Conservation (phyloP, 2,329 filamentous ascomycete genomes). For the Xylaria sp. region DNA sequence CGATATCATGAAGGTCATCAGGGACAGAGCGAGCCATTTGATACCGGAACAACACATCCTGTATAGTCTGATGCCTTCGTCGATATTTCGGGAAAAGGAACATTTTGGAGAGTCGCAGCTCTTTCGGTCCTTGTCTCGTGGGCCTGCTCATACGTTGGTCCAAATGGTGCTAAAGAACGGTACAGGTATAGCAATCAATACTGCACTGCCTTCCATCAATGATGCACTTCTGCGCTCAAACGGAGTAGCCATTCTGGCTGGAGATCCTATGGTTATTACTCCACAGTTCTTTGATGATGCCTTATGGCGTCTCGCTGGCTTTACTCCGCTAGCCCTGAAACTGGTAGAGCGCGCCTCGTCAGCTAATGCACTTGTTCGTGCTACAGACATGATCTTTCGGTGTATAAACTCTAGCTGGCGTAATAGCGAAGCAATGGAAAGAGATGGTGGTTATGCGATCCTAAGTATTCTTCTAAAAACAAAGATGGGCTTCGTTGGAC, state of each 20-base stretch:
- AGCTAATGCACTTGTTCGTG: conserved; percentile 75
- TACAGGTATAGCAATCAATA: conserved; percentile 86
- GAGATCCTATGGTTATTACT: conserved; percentile 81
- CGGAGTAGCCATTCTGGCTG: conserved; percentile 83
- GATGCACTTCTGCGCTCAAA: conserved; percentile 85
- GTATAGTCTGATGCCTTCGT: conserved; percentile 82
- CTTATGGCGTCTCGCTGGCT: conserved; percentile 92
- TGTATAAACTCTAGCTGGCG: conserved; percentile 93
- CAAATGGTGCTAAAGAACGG: conserved; percentile 77
- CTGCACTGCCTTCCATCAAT: conserved; percentile 85
- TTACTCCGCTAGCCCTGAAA: conserved; percentile 84
- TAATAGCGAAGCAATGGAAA: conserved; percentile 98
- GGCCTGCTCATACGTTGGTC: conserved; percentile 73
- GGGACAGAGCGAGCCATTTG: conserved; percentile 82
- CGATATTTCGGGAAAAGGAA: conserved; percentile 84
- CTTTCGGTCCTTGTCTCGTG: conserved; percentile 78
- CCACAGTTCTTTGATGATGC: conserved; percentile 91
- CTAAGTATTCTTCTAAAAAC: conserved; percentile 84
- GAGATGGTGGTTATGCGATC: conserved; percentile 92
- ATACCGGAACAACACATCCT: conserved; percentile 84
- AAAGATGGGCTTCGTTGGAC: conserved; percentile 72
- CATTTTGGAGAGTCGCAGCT: conserved; percentile 80
- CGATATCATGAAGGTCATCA: conserved; percentile 89
- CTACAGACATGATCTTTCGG: conserved; percentile 85
- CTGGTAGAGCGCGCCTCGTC: conserved; percentile 81